Percentiles rank a stretch among this genome's conserved stretches.
These are phyloP conservation scores for Neoboletus magnificus DNA, from an alignment of 768 basidiomycete genomes.

Conservation along the genomic window DNA sequence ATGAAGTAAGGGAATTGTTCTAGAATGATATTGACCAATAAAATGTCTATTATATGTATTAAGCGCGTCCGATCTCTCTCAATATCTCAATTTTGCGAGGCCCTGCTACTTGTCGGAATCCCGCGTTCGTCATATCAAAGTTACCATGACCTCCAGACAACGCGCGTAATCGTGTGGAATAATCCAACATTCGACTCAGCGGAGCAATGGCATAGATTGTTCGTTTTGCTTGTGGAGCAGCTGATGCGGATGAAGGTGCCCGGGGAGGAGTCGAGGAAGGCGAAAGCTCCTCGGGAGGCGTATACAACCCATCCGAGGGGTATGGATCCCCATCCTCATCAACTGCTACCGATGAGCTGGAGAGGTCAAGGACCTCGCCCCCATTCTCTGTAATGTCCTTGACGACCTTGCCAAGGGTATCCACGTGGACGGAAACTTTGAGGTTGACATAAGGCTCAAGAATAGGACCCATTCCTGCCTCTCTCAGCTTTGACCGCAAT, in stretches of 20 bases:
- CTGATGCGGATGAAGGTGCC: slow-evolving; percentile 26
- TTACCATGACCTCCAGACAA: slow-evolving; percentile 78
- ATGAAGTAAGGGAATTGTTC: slow-evolving; percentile 64
- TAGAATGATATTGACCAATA: slow-evolving; percentile 15
- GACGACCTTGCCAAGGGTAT: slow-evolving; percentile 70
- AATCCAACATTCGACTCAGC: slow-evolving; percentile 79
- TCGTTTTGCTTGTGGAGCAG: slow-evolving; percentile 48
- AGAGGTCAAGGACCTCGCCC: slow-evolving; percentile 74
- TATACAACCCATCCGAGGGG: slow-evolving; percentile 62
- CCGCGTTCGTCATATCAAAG: slow-evolving; percentile 78
- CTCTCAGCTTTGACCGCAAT: slow-evolving; percentile 57
- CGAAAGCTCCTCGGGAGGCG: slow-evolving; percentile 74
- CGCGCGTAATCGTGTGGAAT: slow-evolving; percentile 72
- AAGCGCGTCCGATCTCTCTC: slow-evolving; percentile 74
- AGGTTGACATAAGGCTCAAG: slow-evolving; percentile 76
- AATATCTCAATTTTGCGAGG: slow-evolving; percentile 67
- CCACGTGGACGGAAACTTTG: slow-evolving; percentile 64
- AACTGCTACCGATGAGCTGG: slow-evolving; percentile 32
- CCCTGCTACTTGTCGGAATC: slow-evolving; percentile 66
- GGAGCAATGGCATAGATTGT: slow-evolving; percentile 72
- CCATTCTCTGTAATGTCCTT: slow-evolving; percentile 83
- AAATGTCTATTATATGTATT: slow-evolving; percentile 12
- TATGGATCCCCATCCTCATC: slow-evolving; percentile 43
- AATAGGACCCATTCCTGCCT: slow-evolving; percentile 66
- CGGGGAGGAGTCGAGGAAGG: slow-evolving; percentile 52